These are phyloP conservation scores for Sarocladiaceae sp. DNA, from an alignment of 2,329 filamentous ascomycete species.

Conservation along the genomic window DNA sequence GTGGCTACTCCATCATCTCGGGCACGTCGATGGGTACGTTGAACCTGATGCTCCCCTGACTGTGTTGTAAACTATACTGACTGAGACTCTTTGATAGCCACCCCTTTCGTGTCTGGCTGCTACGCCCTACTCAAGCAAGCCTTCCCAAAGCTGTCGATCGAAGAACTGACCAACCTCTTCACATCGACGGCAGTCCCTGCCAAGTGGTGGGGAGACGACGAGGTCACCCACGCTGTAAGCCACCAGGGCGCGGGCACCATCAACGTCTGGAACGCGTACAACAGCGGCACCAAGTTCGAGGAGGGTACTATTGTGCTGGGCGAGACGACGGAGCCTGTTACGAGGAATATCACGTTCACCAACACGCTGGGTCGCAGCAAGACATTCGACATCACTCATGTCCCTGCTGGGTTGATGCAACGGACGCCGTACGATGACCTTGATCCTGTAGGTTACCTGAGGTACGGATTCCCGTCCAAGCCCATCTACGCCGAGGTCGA, in stretches of 20 bases:
- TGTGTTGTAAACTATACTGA: neutral
- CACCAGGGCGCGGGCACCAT: constrained; percentile 29
- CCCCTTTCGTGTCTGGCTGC: constrained; percentile 25
- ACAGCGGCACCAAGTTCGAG: constrained; percentile 9
- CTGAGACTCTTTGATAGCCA: constrained; percentile 15
- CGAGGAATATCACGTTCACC: constrained; percentile 7
- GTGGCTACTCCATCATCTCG: constrained; percentile 25
- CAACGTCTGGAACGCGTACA: constrained; percentile 23
- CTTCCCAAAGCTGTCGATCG: constrained; percentile 18
- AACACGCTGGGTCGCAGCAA: constrained; percentile 10
- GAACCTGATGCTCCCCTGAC: neutral
- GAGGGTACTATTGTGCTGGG: neutral
- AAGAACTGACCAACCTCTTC: constrained; percentile 22
- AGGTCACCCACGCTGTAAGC: constrained; percentile 20
- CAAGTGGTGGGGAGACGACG: constrained; percentile 19
- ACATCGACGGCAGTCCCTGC: constrained; percentile 22
- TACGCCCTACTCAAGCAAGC: constrained; percentile 29
- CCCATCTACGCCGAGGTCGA: constrained; percentile 10
- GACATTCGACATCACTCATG: constrained; percentile 9
- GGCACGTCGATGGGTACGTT: constrained; percentile 27
- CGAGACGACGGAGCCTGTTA: neutral
- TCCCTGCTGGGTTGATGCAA: constrained; percentile 7
- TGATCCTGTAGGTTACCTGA: neutral
- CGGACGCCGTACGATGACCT: constrained; percentile 5
- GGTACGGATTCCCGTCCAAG: constrained; percentile 2